Evolutionary conservation across 441 rosid genomes (phyloP).

Genomic region (Monsonia emarginata): DNA sequence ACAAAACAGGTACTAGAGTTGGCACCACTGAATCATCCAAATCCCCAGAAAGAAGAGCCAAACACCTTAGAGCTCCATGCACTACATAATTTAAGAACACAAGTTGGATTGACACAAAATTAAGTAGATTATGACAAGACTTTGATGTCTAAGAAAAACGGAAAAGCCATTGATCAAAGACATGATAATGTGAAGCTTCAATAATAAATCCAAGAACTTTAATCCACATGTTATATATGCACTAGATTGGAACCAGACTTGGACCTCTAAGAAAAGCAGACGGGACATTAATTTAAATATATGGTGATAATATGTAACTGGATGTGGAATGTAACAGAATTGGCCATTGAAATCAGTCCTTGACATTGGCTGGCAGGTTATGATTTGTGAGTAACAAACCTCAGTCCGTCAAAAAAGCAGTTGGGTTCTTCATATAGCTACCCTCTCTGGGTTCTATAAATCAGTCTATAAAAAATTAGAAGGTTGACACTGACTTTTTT

Average conservation of each 20-base stretch:
- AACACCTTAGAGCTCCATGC: conserved; percentile 78
- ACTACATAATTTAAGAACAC: conserved; percentile 35
- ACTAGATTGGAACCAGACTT: not conserved
- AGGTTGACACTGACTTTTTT: not conserved
- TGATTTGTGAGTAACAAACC: not conserved
- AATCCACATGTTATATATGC: too few species aligned
- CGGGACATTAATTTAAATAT: not conserved
- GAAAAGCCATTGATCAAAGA: too few species aligned
- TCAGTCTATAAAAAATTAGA: not conserved
- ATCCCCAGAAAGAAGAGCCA: conserved; percentile 78
- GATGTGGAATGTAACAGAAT: not conserved
- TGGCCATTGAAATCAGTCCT: not conserved
- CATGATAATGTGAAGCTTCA: too few species aligned
- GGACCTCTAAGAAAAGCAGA: not conserved
- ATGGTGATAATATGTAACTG: not conserved
- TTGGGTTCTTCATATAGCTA: not conserved
- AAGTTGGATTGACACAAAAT: not conserved
- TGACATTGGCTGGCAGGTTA: not conserved
- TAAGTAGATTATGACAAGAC: not conserved
- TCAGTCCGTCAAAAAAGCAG: not conserved
- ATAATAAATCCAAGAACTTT: too few species aligned
- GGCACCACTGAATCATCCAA: conserved; percentile 77
- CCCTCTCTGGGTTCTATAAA: not conserved
- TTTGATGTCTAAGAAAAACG: not conserved
- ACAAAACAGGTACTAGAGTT: conserved; percentile 56